Percentiles rank a stretch among this genome's conserved stretches.
These are phyloP conservation scores for Pythium chondricola DNA, from an alignment of 352 stramenopile species.

Conservation along the genomic window DNA sequence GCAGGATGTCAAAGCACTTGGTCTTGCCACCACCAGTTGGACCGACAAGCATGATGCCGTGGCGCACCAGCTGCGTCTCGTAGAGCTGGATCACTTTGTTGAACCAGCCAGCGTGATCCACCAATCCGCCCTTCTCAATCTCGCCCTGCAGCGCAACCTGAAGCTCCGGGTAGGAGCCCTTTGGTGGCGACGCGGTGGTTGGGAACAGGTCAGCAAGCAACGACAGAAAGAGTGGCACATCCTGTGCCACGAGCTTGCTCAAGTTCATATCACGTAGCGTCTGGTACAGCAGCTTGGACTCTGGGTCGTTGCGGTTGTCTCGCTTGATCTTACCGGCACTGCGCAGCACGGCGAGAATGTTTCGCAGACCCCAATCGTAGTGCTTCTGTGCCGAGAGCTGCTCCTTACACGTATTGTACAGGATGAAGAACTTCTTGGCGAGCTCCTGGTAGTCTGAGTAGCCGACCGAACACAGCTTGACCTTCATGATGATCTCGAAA, in stretches of 20 bases:
- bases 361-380: slow-evolving; percentile 90
- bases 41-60: slow-evolving; percentile 99
- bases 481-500: slow-evolving; percentile 95
- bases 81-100: slow-evolving; percentile 98
- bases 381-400: slow-evolving; percentile 90
- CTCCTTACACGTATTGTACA: slow-evolving; percentile 90
- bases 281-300: slow-evolving; percentile 85
- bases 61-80: slow-evolving; percentile 96
- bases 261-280: slow-evolving; percentile 97
- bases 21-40: slow-evolving; percentile 97
- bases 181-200: slow-evolving; percentile 83
- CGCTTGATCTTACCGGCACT: slow-evolving; percentile 90
- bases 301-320: slow-evolving; percentile 82
- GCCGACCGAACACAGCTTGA: slow-evolving; percentile 90
- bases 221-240: slow-evolving; percentile 96
- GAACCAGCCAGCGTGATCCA: slow-evolving; percentile 84
- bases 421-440: slow-evolving; percentile 89
- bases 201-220: slow-evolving; percentile 96
- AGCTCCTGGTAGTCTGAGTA: slow-evolving; percentile 93
- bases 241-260: slow-evolving; percentile 96
- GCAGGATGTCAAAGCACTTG: slow-evolving; percentile 95
- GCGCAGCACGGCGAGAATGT: slow-evolving; percentile 87
- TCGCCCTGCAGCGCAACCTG: slow-evolving; percentile 81
- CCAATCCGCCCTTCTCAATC: slow-evolving; percentile 90
- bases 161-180: slow-evolving; percentile 95